Evolutionary conservation across 352 stramenopile genomes (phyloP).

Genomic region (Pythium scleroteichum): DNA sequence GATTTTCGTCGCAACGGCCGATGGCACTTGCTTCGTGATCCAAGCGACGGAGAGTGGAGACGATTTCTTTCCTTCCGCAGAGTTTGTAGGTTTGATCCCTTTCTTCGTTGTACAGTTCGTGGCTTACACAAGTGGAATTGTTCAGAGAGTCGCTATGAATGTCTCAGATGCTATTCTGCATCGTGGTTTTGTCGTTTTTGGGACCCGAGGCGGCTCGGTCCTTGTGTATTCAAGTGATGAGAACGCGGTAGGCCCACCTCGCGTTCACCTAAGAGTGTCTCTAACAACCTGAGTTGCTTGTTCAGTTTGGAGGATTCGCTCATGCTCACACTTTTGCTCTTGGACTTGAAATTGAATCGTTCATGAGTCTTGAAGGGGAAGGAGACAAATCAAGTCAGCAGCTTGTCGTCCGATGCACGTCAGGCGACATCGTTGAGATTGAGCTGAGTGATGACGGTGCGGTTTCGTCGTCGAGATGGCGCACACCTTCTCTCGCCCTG

Average conservation of each 20-base stretch:
- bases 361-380: conserved; percentile 35
- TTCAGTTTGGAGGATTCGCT: conserved; percentile 47
- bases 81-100: conserved; percentile 57
- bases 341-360: conserved; percentile 56
- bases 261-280: no score
- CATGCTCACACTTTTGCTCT: conserved; percentile 59
- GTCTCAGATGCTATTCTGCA: conserved; percentile 59
- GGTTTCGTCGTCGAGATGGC: conserved; percentile 37
- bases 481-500: conserved; percentile 26
- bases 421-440: conserved; percentile 53
- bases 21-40: conserved; percentile 70
- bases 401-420: conserved; percentile 53
- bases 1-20: conserved; percentile 74
- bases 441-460: conserved; percentile 25
- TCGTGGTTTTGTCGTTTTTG: conserved; percentile 56
- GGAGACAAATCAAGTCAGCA: conserved; percentile 16
- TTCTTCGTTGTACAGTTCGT: no score
- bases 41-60: conserved; percentile 49
- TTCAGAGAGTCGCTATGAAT: conserved; percentile 66
- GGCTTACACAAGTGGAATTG: neutral
- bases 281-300: no score
- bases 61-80: conserved; percentile 50
- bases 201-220: conserved; percentile 65
- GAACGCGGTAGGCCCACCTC: conserved; percentile 13
- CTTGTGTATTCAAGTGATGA: conserved; percentile 45